These are phyloP conservation scores for Stropharia rugosoannulata DNA, from an alignment of 768 basidiomycete species.

Conservation along the genomic window DNA sequence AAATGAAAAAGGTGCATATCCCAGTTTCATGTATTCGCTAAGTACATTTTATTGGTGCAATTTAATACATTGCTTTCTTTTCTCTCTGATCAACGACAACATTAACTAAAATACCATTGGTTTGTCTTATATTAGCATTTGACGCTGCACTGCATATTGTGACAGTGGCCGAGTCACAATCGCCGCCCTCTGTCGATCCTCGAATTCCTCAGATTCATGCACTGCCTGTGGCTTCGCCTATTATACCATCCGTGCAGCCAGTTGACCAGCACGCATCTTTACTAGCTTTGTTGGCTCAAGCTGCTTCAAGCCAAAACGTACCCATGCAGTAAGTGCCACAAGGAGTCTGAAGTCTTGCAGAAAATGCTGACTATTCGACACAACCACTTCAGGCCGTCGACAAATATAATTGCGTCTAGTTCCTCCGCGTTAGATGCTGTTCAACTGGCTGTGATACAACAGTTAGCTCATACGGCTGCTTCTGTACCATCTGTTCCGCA, in stretches of 20 bases:
- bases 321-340: slow-evolving; percentile 36
- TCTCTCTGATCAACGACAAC: slow-evolving; percentile 50
- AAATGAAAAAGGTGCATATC: slow-evolving; percentile 88
- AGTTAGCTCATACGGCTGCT: slow-evolving; percentile 64
- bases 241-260: slow-evolving; percentile 24
- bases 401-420: slow-evolving; percentile 45
- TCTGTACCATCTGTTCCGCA: slow-evolving; percentile 31
- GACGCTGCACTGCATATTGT: slow-evolving; percentile 37
- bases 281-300: slow-evolving; percentile 69
- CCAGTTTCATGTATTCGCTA: slow-evolving; percentile 69
- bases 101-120: slow-evolving; percentile 64
- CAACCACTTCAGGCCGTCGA: slow-evolving; percentile 53
- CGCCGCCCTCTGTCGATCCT: slow-evolving; percentile 27
- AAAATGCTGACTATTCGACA: slow-evolving; percentile 1
- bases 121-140: slow-evolving; percentile 63
- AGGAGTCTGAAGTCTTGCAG: not conserved
- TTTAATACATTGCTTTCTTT: slow-evolving; percentile 48
- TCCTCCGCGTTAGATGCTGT: slow-evolving; percentile 42
- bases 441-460: slow-evolving; percentile 74
- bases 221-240: slow-evolving; percentile 14
- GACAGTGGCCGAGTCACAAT: slow-evolving; percentile 34
- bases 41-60: slow-evolving; percentile 75
- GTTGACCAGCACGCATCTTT: slow-evolving; percentile 62
- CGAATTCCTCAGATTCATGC: slow-evolving; percentile 23
- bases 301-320: slow-evolving; percentile 38